Evolutionary conservation across 345 rosid species (phyloP).

Genomic region (Citrus maxima): DNA sequence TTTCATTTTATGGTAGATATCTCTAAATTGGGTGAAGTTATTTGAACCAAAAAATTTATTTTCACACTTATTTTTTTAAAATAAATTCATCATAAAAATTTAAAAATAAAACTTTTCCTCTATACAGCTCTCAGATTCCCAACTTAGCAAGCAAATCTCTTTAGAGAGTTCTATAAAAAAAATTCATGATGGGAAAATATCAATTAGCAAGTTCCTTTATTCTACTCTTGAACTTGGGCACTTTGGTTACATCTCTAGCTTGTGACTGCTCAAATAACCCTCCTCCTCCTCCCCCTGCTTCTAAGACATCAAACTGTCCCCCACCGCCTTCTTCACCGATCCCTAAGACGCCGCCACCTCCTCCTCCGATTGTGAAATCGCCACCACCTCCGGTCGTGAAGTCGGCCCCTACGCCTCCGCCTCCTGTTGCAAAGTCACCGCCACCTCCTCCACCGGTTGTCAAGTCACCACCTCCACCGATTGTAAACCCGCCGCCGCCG

Average conservation of each 20-base stretch:
- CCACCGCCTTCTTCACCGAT: no score
- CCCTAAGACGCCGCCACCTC: no score
- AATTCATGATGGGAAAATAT: background rate
- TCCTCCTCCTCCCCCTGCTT: constrained; percentile 17
- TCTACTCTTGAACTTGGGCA: constrained; percentile 27
- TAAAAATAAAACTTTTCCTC: no score
- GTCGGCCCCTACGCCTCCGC: constrained; percentile 46
- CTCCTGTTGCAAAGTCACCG: background rate
- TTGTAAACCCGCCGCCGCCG: no score
- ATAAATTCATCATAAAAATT: no score
- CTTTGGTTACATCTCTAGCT: constrained; percentile 30
- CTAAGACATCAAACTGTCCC: no score
- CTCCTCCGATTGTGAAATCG: background rate
- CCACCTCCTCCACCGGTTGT: constrained; percentile 13
- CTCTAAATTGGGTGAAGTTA: no score
- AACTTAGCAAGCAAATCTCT: background rate
- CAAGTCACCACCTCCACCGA: background rate
- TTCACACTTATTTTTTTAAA: no score
- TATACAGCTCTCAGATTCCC: background rate
- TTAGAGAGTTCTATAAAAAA: background rate
- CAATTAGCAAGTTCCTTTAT: background rate
- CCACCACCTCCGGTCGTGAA: constrained; percentile 33
- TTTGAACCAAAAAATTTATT: no score
- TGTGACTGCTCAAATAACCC: constrained; percentile 38
- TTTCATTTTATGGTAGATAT: no score